phyloP scores from a whole-genome alignment of 306 rosid genomes.

The Vigna unguiculata region DNA sequence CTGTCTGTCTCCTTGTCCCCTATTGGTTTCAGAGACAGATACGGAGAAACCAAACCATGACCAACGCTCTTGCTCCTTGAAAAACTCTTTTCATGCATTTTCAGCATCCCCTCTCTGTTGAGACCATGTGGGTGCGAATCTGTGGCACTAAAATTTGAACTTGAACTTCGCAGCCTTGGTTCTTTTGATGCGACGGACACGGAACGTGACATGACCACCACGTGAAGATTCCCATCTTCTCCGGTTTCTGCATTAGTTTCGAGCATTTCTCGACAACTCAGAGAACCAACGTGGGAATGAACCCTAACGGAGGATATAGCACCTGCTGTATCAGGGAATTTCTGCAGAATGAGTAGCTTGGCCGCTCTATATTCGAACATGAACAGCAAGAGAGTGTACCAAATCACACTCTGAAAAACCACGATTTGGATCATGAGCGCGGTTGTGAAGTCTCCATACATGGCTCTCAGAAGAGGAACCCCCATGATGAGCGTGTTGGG shows the following conservation, averaged over 20 bases:
- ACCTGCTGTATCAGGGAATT: slow-evolving; percentile 73
- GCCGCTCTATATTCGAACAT: slow-evolving; percentile 85
- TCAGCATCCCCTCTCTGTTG: slow-evolving; percentile 59
- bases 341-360: slow-evolving; percentile 63
- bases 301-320: slow-evolving; percentile 62
- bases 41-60: not conserved
- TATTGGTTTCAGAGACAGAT: not conserved
- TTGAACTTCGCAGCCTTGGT: not conserved
- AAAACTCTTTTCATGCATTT: slow-evolving; percentile 52
- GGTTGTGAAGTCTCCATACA: slow-evolving; percentile 74
- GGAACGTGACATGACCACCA: slow-evolving; percentile 62
- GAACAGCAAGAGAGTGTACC: slow-evolving; percentile 73
- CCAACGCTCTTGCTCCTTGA: slow-evolving; percentile 63
- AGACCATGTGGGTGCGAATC: slow-evolving; percentile 31
- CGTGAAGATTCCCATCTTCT: slow-evolving; percentile 74
- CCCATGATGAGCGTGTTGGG: slow-evolving; percentile 92
- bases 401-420: slow-evolving; percentile 67
- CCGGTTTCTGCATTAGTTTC: slow-evolving; percentile 71
- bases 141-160: not conserved
- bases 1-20: slow-evolving; percentile 45
- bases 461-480: slow-evolving; percentile 69
- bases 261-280: slow-evolving; percentile 61
- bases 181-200: not conserved
- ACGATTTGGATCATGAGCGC: slow-evolving; percentile 75
- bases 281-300: slow-evolving; percentile 70